These are phyloP conservation scores for Strobilomyces dryophilus DNA, from an alignment of 768 basidiomycete genomes.

Conservation along the genomic window DNA sequence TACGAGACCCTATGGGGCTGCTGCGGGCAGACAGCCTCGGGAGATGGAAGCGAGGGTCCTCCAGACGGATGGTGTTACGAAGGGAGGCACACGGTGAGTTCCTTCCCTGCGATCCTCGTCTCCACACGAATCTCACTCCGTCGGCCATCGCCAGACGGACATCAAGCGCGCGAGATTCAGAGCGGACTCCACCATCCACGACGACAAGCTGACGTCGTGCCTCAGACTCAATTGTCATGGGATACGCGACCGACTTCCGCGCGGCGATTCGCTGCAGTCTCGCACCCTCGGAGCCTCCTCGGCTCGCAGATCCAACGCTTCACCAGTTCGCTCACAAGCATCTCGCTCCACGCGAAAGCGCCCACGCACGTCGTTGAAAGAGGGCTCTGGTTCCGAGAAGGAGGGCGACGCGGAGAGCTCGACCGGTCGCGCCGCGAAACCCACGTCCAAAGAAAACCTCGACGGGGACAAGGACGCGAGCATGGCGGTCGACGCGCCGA, in stretches of 20 bases:
- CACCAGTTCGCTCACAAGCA: slow-evolving; percentile 21
- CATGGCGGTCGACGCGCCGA: slow-evolving; percentile 12
- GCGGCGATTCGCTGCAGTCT: slow-evolving; percentile 2
- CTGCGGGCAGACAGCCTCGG: slow-evolving; percentile 67
- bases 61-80: slow-evolving; percentile 89
- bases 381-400: slow-evolving; percentile 14
- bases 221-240: slow-evolving; percentile 51
- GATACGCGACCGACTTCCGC: slow-evolving; percentile 23
- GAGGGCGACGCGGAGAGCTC: slow-evolving; percentile 13
- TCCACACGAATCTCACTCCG: neutral
- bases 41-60: slow-evolving; percentile 77
- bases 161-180: slow-evolving; percentile 73
- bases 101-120: neutral
- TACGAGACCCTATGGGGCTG: slow-evolving; percentile 67
- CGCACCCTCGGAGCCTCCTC: slow-evolving; percentile 8
- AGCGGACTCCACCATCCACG: slow-evolving; percentile 58
- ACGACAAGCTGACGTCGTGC: slow-evolving; percentile 70
- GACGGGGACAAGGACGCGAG: neutral
- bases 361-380: slow-evolving; percentile 21
- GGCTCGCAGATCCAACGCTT: slow-evolving; percentile 21
- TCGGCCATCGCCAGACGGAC: slow-evolving; percentile 48
- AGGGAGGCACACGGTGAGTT: slow-evolving; percentile 62
- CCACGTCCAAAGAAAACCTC: slow-evolving; percentile 6
- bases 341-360: slow-evolving; percentile 22
- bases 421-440: slow-evolving; percentile 4